Percentiles rank a stretch among this genome's conserved stretches.
phyloP scores from a whole-genome alignment of 495 filamentous ascomycete species.

The Aspergillus nanangensis region DNA sequence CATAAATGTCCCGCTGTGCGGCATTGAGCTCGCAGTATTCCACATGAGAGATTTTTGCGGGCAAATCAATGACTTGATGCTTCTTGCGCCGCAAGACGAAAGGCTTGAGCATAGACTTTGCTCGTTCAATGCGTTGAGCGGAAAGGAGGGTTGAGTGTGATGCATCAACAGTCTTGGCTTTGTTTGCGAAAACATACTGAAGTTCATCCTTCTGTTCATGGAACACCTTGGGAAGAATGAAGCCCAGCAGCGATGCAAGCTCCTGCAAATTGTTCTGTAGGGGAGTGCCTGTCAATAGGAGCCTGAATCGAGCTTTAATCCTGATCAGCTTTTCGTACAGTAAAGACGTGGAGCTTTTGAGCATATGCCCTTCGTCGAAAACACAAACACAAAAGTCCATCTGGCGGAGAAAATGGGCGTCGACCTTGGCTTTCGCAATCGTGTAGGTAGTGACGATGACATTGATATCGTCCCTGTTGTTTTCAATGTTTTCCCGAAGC shows the following conservation, averaged over 20 bases:
- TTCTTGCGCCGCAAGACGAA: constrained; percentile 94
- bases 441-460: constrained; percentile 92
- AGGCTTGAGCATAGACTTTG: constrained; percentile 87
- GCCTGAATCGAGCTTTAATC: constrained; percentile 70
- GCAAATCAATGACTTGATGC: constrained; percentile 86
- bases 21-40: constrained; percentile 74
- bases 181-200: constrained; percentile 80
- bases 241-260: constrained; percentile 79
- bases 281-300: constrained; percentile 89
- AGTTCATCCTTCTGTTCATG: constrained; percentile 66
- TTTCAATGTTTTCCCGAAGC: constrained; percentile 61
- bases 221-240: constrained; percentile 86
- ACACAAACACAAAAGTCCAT: constrained; percentile 64
- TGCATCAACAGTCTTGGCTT: constrained; percentile 76
- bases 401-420: constrained; percentile 66
- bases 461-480: constrained; percentile 62
- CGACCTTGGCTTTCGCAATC: constrained; percentile 57
- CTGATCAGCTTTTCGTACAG: constrained; percentile 76
- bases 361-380: constrained; percentile 87
- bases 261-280: constrained; percentile 96
- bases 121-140: constrained; percentile 75
- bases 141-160: constrained; percentile 72
- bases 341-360: constrained; percentile 81
- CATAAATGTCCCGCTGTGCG: constrained; percentile 67
- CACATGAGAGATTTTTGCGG: constrained; percentile 72